These are phyloP conservation scores for Dendrocalamus sinicus DNA, from an alignment of 176 grass and related monocot genomes.

Conservation along the genomic window DNA sequence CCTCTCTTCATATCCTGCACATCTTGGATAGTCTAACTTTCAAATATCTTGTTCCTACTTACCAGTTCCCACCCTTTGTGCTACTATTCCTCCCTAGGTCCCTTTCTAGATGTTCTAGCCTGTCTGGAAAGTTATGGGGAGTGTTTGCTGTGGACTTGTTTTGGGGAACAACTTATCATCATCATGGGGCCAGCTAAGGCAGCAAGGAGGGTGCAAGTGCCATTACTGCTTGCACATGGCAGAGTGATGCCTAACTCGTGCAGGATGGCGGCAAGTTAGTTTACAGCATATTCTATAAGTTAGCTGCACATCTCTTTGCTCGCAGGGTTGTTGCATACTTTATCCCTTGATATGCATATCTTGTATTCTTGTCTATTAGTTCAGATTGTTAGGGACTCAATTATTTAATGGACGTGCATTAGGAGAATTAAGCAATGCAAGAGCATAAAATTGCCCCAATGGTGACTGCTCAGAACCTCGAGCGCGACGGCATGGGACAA, in stretches of 20 bases:
- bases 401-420: not conserved
- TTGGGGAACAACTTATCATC: not conserved
- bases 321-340: not conserved
- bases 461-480: not conserved
- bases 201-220: not conserved
- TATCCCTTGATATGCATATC: not conserved
- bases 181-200: not conserved
- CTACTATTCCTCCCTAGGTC: not conserved
- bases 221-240: not conserved
- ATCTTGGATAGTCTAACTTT: not conserved
- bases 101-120: not conserved
- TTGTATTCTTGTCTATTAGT: not conserved
- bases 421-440: not conserved
- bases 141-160: not conserved
- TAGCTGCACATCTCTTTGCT: not conserved
- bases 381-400: not conserved
- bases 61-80: not conserved
- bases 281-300: not conserved
- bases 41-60: not conserved
- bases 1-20: not conserved
- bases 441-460: not conserved
- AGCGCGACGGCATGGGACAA: too few relatives aligned
- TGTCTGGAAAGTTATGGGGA: not conserved
- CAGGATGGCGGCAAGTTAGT: not conserved
- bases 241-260: not conserved